phyloP scores from a whole-genome alignment of 148 eudicot genomes.

The Camellia japonica region DNA sequence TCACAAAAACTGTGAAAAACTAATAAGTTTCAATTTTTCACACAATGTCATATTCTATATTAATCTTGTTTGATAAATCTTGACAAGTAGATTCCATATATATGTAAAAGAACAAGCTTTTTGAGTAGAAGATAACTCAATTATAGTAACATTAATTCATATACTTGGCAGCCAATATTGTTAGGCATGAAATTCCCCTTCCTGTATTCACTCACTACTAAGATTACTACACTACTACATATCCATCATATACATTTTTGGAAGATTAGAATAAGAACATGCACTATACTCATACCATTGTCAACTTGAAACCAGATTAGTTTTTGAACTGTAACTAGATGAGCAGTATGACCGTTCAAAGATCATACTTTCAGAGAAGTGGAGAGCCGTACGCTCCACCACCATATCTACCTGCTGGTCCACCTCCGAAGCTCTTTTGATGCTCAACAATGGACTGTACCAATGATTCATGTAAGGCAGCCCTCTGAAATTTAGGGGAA shows the following conservation, averaged over 20 bases:
- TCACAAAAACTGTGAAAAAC: too few relatives aligned
- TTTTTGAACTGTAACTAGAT: not conserved
- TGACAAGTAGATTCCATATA: too few relatives aligned
- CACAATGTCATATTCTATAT: too few relatives aligned
- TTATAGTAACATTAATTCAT: not conserved
- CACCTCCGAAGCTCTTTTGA: not conserved
- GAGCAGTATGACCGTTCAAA: not conserved
- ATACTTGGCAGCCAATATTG: not conserved
- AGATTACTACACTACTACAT: slow-evolving; percentile 1
- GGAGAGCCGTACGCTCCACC: not conserved
- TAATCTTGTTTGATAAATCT: too few relatives aligned
- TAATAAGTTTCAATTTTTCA: too few relatives aligned
- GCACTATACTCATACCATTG: not conserved
- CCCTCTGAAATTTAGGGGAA: slow-evolving; percentile 31
- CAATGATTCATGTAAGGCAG: not conserved
- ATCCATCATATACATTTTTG: not conserved
- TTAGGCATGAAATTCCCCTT: not conserved
- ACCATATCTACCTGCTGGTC: not conserved
- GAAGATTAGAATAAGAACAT: not conserved
- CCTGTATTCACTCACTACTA: not conserved
- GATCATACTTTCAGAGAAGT: not conserved
- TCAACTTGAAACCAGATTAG: not conserved
- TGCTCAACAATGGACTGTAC: not conserved
- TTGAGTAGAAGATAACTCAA: not conserved
- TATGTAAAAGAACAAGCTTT: too few relatives aligned